Conservation (phyloP, 1,284 basidiomycete species). For the Abortiporus biennis region DNA sequence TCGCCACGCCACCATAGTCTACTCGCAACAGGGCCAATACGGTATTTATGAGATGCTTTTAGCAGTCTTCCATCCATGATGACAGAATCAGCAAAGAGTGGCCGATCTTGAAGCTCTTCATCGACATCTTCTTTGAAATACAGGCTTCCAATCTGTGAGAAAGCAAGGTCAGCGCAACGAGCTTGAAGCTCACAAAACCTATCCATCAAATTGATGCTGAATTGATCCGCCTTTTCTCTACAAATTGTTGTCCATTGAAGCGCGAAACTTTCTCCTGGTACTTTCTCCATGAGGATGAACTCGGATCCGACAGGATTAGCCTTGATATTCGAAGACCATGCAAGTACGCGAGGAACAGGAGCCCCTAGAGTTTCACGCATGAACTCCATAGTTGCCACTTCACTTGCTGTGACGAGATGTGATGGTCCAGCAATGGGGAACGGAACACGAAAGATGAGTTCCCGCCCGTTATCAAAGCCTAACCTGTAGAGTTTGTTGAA, state of each 20-base stretch:
- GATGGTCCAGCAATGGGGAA: not conserved
- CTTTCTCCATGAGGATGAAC: constrained; percentile 34
- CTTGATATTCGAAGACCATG: constrained; percentile 21
- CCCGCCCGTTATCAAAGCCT: not conserved
- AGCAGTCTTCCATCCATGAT: not conserved
- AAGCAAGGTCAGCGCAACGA: not conserved
- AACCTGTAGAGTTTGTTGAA: not conserved
- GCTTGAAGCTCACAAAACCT: not conserved
- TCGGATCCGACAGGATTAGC: constrained; percentile 27
- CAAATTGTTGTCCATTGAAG: not conserved
- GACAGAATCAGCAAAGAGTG: not conserved
- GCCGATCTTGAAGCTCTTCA: not conserved
- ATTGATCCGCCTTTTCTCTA: not conserved
- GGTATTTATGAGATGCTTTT: not conserved
- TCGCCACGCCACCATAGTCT: not conserved
- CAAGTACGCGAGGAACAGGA: constrained; percentile 27
- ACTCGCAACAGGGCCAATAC: not conserved
- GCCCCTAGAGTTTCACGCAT: constrained; percentile 21
- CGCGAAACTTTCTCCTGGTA: not conserved
- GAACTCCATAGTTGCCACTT: constrained; percentile 34
- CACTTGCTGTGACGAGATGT: constrained; percentile 25
- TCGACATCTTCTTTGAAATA: constrained; percentile 2
- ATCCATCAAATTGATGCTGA: not conserved
- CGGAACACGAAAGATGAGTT: not conserved
- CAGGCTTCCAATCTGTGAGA: constrained; percentile 2